phyloP scores from a whole-genome alignment of 1,139 yeast species.

The Candida sp. region DNA sequence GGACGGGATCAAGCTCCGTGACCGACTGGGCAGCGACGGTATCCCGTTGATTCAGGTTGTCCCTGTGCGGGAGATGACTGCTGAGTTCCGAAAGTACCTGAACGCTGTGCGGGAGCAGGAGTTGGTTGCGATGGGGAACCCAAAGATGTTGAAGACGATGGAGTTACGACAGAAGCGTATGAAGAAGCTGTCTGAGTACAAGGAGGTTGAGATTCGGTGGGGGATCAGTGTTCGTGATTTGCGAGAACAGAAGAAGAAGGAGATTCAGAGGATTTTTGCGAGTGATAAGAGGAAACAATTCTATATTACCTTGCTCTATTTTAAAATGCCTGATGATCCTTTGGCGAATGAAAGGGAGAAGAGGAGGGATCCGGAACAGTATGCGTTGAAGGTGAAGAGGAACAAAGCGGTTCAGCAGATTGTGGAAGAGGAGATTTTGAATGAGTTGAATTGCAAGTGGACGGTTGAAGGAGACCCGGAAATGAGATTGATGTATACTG shows the following conservation, averaged over 20 bases:
- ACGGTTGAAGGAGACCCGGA: slow-evolving; percentile 35
- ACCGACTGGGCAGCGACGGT: slow-evolving; percentile 21
- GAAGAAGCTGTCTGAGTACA: slow-evolving; percentile 26
- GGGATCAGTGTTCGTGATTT: slow-evolving; percentile 44
- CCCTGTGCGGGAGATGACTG: slow-evolving; percentile 38
- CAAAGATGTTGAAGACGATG: slow-evolving; percentile 31
- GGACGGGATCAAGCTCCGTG: slow-evolving; percentile 34
- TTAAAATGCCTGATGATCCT: too few species aligned
- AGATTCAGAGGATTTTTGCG: slow-evolving; percentile 25
- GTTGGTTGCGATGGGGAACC: slow-evolving; percentile 38
- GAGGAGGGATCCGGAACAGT: slow-evolving; percentile 9
- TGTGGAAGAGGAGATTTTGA: slow-evolving; percentile 30
- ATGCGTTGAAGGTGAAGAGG: slow-evolving; percentile 29
- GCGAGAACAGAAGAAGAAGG: slow-evolving; percentile 39
- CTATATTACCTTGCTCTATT: too few species aligned
- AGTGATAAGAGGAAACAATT: too few species aligned
- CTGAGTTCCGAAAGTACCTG: slow-evolving; percentile 27
- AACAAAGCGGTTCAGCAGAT: slow-evolving; percentile 33
- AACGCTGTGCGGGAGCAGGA: slow-evolving; percentile 17
- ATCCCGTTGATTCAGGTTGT: slow-evolving; percentile 33
- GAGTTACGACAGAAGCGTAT: slow-evolving; percentile 8
- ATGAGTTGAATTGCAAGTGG: slow-evolving; percentile 30
- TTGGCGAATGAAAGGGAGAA: too few species aligned
- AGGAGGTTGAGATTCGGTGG: slow-evolving; percentile 40
- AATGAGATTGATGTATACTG: slow-evolving; percentile 20